phyloP scores from a whole-genome alignment of 176 grass and related monocot genomes.

The Triticum timopheevii region DNA sequence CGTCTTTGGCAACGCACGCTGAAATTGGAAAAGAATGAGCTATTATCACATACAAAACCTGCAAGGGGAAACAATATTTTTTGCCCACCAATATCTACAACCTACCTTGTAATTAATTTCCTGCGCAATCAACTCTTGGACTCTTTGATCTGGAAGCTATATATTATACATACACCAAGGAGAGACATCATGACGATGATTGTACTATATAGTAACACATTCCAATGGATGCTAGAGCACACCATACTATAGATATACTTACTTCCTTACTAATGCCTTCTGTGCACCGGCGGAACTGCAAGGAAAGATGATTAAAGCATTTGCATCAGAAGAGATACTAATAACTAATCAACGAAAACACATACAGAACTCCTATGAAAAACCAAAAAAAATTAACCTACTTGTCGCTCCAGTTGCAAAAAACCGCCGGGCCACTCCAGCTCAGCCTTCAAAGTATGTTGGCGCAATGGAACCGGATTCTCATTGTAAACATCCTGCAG shows the following conservation, averaged over 20 bases:
- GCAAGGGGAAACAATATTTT: too few relatives aligned
- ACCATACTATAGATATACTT: background rate
- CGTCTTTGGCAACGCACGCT: background rate
- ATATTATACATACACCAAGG: background rate
- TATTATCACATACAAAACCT: too few relatives aligned
- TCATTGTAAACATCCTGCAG: too few relatives aligned
- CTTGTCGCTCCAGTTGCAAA: background rate
- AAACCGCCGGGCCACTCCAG: too few relatives aligned
- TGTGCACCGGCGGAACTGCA: background rate
- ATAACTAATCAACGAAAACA: background rate
- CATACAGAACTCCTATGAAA: background rate
- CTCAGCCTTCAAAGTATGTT: too few relatives aligned
- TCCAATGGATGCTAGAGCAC: background rate
- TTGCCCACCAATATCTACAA: too few relatives aligned
- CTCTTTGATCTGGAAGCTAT: background rate
- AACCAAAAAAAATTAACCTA: background rate
- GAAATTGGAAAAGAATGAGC: background rate
- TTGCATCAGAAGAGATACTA: background rate
- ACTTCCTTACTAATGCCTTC: background rate
- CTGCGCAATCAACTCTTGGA: too few relatives aligned
- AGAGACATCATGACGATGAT: background rate
- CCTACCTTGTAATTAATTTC: background rate
- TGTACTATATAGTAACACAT: background rate
- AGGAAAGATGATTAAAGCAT: background rate
- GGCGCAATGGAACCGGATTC: too few relatives aligned